These are phyloP conservation scores for Leishmania tropica DNA, from an alignment of 208 protist genomes.

Conservation along the genomic window DNA sequence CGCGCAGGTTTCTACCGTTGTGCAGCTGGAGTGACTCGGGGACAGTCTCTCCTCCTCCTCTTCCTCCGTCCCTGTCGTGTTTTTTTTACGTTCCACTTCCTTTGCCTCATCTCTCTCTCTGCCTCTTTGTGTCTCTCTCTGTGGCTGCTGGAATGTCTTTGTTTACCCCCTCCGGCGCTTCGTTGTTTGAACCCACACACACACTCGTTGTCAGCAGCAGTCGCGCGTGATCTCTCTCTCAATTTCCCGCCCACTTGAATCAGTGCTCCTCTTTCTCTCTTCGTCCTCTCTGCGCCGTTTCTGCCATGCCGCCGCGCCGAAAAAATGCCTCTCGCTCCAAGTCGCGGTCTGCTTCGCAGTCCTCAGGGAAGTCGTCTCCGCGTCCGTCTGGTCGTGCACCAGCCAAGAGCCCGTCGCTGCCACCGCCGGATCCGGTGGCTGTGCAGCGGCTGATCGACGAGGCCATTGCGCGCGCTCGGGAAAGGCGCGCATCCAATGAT, in stretches of 20 bases:
- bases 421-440: constrained; percentile 48
- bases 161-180: background rate
- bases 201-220: background rate
- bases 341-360: constrained; percentile 31
- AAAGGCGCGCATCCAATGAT: constrained; percentile 16
- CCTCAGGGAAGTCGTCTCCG: constrained; percentile 20
- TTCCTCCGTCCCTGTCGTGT: background rate
- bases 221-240: background rate
- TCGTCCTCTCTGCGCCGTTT: background rate
- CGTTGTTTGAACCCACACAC: too few species aligned
- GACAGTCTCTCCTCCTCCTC: background rate
- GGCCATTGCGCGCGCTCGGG: constrained; percentile 56
- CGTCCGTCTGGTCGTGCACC: constrained; percentile 15
- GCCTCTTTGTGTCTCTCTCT: background rate
- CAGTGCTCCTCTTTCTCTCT: background rate
- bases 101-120: background rate
- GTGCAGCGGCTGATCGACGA: constrained; percentile 81
- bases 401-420: constrained; percentile 29
- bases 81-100: background rate
- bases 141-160: background rate
- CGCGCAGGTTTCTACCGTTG: background rate
- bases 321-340: constrained; percentile 30
- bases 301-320: constrained; percentile 28
- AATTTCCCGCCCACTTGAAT: background rate
- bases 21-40: background rate